Evolutionary conservation across 768 basidiomycete genomes (phyloP).

Genomic region (Galerina sulciceps): DNA sequence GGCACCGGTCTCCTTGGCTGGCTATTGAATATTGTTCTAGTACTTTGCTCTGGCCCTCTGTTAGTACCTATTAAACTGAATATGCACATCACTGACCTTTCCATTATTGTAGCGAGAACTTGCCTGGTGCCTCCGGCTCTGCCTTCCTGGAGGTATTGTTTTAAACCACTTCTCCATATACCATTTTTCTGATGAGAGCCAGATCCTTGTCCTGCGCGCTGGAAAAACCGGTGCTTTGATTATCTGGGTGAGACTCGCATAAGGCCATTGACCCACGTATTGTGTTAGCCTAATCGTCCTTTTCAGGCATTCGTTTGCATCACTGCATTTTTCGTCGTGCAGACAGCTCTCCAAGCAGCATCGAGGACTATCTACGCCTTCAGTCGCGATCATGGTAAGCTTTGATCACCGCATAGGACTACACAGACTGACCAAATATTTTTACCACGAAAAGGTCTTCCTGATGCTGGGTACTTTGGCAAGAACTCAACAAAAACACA

Average conservation of each 20-base stretch:
- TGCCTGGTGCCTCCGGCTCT: constrained; percentile 72
- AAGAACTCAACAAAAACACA: constrained; percentile 62
- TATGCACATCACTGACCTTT: neutral
- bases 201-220: constrained; percentile 79
- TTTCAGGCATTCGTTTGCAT: constrained; percentile 74
- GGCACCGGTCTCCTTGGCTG: constrained; percentile 82
- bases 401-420: neutral
- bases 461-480: constrained; percentile 81
- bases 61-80: constrained; percentile 33
- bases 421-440: neutral
- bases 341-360: constrained; percentile 81
- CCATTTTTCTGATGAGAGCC: constrained; percentile 4
- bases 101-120: constrained; percentile 46
- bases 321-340: constrained; percentile 86
- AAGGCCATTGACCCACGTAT: neutral
- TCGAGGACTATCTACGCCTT: constrained; percentile 86
- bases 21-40: constrained; percentile 84
- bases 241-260: constrained; percentile 64
- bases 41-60: constrained; percentile 84
- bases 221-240: constrained; percentile 77
- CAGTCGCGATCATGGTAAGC: constrained; percentile 71
- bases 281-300: neutral
- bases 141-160: constrained; percentile 66
- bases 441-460: constrained; percentile 50
- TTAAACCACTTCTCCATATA: no score